phyloP scores from a whole-genome alignment of 1,139 yeast genomes.

The Saccharomycopsis hybrid region DNA sequence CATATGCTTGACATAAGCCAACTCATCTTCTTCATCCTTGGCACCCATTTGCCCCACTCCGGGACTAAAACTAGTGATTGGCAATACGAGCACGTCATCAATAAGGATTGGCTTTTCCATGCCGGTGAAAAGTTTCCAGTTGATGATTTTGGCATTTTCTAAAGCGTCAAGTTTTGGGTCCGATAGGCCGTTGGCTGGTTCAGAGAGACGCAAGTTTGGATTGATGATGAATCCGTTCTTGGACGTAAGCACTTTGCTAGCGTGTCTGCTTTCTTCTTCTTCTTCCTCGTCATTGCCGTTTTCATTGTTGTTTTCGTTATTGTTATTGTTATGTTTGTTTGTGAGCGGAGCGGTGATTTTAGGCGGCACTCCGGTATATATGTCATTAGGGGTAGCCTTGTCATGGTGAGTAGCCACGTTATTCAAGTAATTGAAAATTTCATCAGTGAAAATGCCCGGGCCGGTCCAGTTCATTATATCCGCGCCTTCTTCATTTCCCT shows the following conservation, averaged over 20 bases:
- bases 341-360: no score
- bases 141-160: constrained; percentile 28
- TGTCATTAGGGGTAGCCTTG: constrained; percentile 21
- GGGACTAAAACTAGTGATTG: constrained; percentile 71
- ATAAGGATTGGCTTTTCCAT: constrained; percentile 52
- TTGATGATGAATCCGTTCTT: background rate
- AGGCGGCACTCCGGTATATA: no score
- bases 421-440: constrained; percentile 71
- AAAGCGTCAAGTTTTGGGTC: constrained; percentile 26
- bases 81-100: constrained; percentile 65
- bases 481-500: constrained; percentile 52
- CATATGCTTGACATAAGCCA: constrained; percentile 66
- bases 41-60: constrained; percentile 81
- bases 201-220: background rate
- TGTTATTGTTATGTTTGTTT: no score
- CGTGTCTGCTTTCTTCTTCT: no score
- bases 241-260: no score
- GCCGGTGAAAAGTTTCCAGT: constrained; percentile 60
- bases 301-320: no score
- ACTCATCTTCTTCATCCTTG: constrained; percentile 36
- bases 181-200: constrained; percentile 6
- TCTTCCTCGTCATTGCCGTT: no score
- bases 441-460: constrained; percentile 90
- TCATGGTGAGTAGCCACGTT: constrained; percentile 39
- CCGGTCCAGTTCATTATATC: constrained; percentile 98